Evolutionary conservation across 2,329 filamentous ascomycete genomes (phyloP), one percentile per base, ranked within the genome.

Genomic region (Parascedosporium putredinis): DNA sequence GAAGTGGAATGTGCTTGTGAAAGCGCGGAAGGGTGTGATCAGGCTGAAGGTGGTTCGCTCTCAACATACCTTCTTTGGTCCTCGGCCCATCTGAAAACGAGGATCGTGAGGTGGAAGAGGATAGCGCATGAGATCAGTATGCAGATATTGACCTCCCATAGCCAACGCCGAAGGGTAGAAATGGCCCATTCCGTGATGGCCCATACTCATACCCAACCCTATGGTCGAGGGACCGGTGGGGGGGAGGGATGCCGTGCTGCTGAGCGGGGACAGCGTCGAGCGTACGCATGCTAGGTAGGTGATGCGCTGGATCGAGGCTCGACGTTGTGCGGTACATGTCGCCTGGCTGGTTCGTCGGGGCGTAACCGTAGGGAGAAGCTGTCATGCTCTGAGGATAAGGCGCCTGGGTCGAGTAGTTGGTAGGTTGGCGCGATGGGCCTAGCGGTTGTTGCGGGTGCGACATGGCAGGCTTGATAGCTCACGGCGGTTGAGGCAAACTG

Each of bases 241-340:
- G 24, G 43, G 43, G 38, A 20, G 38, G 38, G 47, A 54, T 50
- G 4, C 48, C 53, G 9, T 47, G 52, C 16, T 52, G 53, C 20
- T 42, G 38, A 9, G 18, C 25, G 18, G 10, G 52, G n/a, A 36
- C 51, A 38, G 59, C 54, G 51, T 69, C 67, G 50, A 69, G 65
- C 7, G 65, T 68, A 29, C 67, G 62, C 66, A 69, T 69, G 54
- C 67, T 69, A 8, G 67, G 67, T 18, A 69, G 56, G 14, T 51
- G 44, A 6, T 51, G 43, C 48, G 29, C 29, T 34, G 16, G 53
- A 49, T 24, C 49, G 49, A 29, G 50, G 43, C 18, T 47, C 18
- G 27, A 45, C 47, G 18, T 51, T 3, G 23, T n/a, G 16, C 43
- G 49, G 46, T 54, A 54, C 2, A 43, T 25, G 27, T 54, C 53